Percentiles rank a stretch among this genome's conserved stretches.
These are phyloP conservation scores for Candida jianshihensis DNA, from an alignment of 805 yeast genomes.

Conservation along the genomic window DNA sequence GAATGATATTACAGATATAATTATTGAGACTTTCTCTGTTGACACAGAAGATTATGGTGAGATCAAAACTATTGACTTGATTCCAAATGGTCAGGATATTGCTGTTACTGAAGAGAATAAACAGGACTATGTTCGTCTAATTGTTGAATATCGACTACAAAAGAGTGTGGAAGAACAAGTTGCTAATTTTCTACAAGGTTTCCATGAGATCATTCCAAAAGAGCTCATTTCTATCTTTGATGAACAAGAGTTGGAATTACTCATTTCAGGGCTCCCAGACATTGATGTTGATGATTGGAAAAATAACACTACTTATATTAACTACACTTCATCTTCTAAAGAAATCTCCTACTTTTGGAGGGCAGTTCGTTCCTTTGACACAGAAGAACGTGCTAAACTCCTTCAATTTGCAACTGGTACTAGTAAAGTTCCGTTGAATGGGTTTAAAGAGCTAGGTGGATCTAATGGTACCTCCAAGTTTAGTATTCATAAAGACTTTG, in stretches of 20 bases:
- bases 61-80: constrained; percentile 73
- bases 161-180: constrained; percentile 82
- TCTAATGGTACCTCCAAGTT: constrained; percentile 82
- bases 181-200: constrained; percentile 78
- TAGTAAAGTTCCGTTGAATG: constrained; percentile 89
- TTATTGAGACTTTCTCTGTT: constrained; percentile 89
- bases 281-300: constrained; percentile 97
- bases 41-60: constrained; percentile 94
- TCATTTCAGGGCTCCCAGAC: constrained; percentile 92
- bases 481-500: constrained; percentile 85
- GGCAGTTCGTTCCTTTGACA: constrained; percentile 89
- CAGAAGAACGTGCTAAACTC: constrained; percentile 88
- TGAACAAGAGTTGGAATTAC: constrained; percentile 89
- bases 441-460: constrained; percentile 85
- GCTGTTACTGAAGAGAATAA: constrained; percentile 89
- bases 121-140: constrained; percentile 75
- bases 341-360: constrained; percentile 98
- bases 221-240: constrained; percentile 82
- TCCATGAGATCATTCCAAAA: constrained; percentile 82
- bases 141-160: constrained; percentile 82
- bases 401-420: constrained; percentile 97
- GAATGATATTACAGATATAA: constrained; percentile 92
- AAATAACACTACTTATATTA: constrained; percentile 71
- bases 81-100: constrained; percentile 74
- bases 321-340: constrained; percentile 74